phyloP scores from a whole-genome alignment of 1,284 basidiomycete species.

The Ganoderma lingzhi region DNA sequence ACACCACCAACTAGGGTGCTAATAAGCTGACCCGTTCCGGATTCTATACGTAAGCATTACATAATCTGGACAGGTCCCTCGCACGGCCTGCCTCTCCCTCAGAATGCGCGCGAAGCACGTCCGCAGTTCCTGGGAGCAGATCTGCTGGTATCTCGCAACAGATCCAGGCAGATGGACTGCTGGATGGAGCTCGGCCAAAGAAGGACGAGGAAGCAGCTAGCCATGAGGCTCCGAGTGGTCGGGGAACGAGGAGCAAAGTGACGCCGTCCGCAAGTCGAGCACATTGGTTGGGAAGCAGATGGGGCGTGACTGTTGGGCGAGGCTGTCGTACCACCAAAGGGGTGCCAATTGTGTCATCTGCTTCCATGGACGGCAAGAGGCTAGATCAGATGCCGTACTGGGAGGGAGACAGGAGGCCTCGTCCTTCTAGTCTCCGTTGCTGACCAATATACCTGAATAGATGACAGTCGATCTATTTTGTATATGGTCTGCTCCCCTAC shows the following conservation, averaged over 20 bases:
- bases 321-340: conserved; percentile 9
- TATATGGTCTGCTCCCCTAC: no score
- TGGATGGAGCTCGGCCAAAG: conserved; percentile 14
- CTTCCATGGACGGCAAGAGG: conserved; percentile 9
- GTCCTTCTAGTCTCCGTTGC: not conserved
- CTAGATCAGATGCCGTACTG: conserved; percentile 14
- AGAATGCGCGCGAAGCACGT: conserved; percentile 10
- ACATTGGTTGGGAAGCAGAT: conserved; percentile 5
- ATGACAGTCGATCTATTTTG: no score
- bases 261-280: conserved; percentile 8
- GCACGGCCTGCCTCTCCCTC: no score
- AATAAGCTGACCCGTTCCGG: no score
- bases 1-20: no score
- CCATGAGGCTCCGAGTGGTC: conserved; percentile 18
- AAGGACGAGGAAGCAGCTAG: conserved; percentile 13
- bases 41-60: no score
- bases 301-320: conserved; percentile 5
- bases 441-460: no score
- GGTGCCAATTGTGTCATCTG: conserved; percentile 17
- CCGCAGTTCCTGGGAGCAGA: conserved; percentile 16
- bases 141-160: conserved; percentile 19
- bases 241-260: conserved; percentile 12
- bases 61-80: no score
- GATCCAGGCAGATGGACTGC: conserved; percentile 17
- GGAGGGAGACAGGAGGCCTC: conserved; percentile 4